Base-by-base conservation (phyloP, 116 monocot genomes). In the Zostera marina region DNA sequence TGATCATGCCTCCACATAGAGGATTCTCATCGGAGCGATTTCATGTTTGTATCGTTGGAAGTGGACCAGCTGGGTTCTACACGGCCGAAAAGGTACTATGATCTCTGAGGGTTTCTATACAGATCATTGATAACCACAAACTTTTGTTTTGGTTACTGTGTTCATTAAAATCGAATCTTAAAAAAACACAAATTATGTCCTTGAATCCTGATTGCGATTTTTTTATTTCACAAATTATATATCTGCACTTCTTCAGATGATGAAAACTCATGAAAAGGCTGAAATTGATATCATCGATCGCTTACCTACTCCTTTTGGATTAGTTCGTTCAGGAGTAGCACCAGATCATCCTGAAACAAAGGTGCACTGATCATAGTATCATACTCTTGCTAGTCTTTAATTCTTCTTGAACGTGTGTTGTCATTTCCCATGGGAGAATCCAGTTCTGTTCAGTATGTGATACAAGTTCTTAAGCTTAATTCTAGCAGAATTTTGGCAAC, bases 271-370 rank as follows among this genome's bases (percentile, higher is more conserved):
- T 66, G 68, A 85, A 62, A 60, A 56, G 48, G 85, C 76, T 19
- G 60, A 82, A 42, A 61, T 96, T 13, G 89, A 96, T 62, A 82
- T 96, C 13, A 73, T 96, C 59, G 96, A 96, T 21, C 77, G 96
- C 42, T 59, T 96, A 68, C 89, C 85, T 1, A 85, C 82, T 17
- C 96, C 96, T 8, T 96, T 89, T 69, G 89, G 96, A 23, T 74
- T 96, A 47, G 96, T 96, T 59, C 85, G 96, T 51, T 82, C 85
- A 4, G 96, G 96, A 47, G 96, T 89, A 8, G 96, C 96, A 55
- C 96, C 89, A 1, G 96, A 96, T 82, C 89, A 96, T 71, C 96
- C 77, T 4, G 96, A 89, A 72, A 96, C 96, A 13, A 96, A 96
- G 88, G 89, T 88, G 57, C 20, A 56, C 22, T 8, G 59, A 59